Evolutionary conservation across 2,329 filamentous ascomycete genomes (phyloP).

Genomic region (Endocalyx cinctus): DNA sequence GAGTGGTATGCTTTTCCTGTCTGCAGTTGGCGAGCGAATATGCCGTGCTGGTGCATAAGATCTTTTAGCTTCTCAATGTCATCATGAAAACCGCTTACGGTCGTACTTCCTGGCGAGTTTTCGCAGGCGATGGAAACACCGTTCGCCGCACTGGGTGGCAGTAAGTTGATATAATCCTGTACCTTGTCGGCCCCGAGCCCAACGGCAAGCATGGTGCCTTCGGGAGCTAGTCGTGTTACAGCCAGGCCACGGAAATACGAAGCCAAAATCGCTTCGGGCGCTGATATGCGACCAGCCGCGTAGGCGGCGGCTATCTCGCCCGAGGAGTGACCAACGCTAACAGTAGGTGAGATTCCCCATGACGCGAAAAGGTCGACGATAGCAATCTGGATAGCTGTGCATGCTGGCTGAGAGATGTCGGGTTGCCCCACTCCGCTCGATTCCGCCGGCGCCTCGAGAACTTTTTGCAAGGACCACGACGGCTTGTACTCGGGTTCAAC

Average conservation of each 20-base stretch:
- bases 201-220: constrained; percentile 28
- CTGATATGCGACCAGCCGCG: constrained; percentile 21
- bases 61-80: constrained; percentile 35
- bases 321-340: constrained; percentile 34
- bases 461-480: constrained; percentile 1
- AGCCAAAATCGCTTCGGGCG: constrained; percentile 19
- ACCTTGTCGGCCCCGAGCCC: constrained; percentile 22
- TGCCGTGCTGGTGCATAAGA: constrained; percentile 35
- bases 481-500: neutral
- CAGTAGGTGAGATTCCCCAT: constrained; percentile 27
- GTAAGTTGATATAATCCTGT: constrained; percentile 24
- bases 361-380: constrained; percentile 36
- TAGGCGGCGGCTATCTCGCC: constrained; percentile 43
- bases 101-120: constrained; percentile 39
- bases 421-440: constrained; percentile 1
- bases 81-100: constrained; percentile 43
- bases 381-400: constrained; percentile 40
- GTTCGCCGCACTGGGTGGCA: constrained; percentile 16
- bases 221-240: constrained; percentile 7
- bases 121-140: constrained; percentile 33
- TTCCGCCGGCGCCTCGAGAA: neutral
- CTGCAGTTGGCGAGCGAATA: constrained; percentile 40
- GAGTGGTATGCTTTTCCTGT: constrained; percentile 37
- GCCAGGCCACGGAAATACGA: constrained; percentile 20
- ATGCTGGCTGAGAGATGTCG: constrained; percentile 29